Percentiles rank a stretch among this genome's conserved stretches.
phyloP scores from a whole-genome alignment of 2,329 filamentous ascomycete genomes.

The Aureobasidium sp. region DNA sequence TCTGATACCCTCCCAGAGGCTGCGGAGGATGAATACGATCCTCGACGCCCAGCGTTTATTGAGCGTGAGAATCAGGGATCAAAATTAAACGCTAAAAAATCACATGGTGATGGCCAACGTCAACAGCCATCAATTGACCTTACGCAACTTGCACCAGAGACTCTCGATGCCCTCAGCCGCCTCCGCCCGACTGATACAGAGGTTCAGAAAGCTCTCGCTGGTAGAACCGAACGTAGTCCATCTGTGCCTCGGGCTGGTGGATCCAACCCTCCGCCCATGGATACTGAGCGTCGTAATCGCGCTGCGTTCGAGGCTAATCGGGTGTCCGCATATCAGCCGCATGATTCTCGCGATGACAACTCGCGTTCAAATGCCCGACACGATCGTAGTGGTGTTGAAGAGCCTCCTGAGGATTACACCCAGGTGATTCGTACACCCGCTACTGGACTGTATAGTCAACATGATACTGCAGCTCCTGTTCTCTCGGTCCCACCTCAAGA shows the following conservation, averaged over 20 bases:
- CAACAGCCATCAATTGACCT: slow-evolving; percentile 9
- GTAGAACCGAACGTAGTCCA: neutral
- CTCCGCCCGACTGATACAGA: neutral
- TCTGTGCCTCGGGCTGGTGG: slow-evolving; percentile 1
- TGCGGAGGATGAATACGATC: slow-evolving; percentile 44
- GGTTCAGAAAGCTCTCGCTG: neutral
- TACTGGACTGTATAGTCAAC: neutral
- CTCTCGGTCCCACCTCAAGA: neutral
- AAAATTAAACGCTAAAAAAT: neutral
- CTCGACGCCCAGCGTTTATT: slow-evolving; percentile 30
- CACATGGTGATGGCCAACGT: neutral
- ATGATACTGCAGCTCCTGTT: neutral
- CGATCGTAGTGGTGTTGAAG: neutral
- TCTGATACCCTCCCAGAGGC: slow-evolving; percentile 30
- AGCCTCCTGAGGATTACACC: slow-evolving; percentile 10
- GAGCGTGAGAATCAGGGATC: neutral
- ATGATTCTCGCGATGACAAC: neutral
- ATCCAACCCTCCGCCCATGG: neutral
- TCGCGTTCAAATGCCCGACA: neutral
- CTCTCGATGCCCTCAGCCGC: slow-evolving; percentile 9
- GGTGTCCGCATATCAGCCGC: neutral
- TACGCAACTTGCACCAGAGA: slow-evolving; percentile 11
- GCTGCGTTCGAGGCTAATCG: neutral
- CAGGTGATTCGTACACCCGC: slow-evolving; percentile 13
- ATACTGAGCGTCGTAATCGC: neutral